Conservation (phyloP, 768 basidiomycete genomes). For the Russula brevipes region DNA sequence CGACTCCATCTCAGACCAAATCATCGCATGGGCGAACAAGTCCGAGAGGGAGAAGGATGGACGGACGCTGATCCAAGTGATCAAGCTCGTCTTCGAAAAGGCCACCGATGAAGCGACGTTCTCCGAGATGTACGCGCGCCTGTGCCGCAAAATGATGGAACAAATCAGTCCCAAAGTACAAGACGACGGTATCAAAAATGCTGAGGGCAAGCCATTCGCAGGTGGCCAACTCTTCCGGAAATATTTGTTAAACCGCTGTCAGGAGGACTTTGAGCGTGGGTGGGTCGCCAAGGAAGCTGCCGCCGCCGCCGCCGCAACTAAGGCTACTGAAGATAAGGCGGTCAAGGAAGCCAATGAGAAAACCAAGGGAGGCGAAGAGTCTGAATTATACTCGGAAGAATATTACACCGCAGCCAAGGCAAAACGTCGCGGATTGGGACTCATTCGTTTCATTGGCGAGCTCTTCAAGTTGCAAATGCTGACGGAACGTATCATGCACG, state of each 20-base stretch:
- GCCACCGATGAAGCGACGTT: conserved; percentile 93
- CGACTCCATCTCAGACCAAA: conserved; percentile 92
- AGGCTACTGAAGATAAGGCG: conserved; percentile 82
- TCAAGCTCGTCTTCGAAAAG: conserved; percentile 94
- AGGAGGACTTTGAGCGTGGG: conserved; percentile 95
- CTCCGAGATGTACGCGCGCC: conserved; percentile 96
- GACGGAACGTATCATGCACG: conserved; percentile 97
- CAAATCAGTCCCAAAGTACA: conserved; percentile 81
- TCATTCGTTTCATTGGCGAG: conserved; percentile 98
- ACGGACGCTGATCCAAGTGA: conserved; percentile 91
- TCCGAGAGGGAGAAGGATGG: conserved; percentile 90
- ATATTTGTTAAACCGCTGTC: conserved; percentile 93
- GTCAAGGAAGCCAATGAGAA: conserved; percentile 43
- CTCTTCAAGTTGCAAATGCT: conserved; percentile 99
- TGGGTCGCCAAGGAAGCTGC: conserved; percentile 88
- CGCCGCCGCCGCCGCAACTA: conserved; percentile 78
- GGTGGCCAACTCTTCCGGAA: conserved; percentile 96
- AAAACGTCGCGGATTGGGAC: conserved; percentile 92
- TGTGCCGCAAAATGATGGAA: conserved; percentile 96
- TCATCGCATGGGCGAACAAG: conserved; percentile 92
- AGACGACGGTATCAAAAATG: conserved; percentile 78
- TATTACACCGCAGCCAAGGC: conserved; percentile 96
- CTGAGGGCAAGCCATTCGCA: conserved; percentile 82
- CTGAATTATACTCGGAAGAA: conserved; percentile 87
- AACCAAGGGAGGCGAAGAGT: conserved; percentile 41